Evolutionary conservation across 2,329 filamentous ascomycete genomes (phyloP), one percentile per base, ranked within the genome.

Genomic region (Septoria linicola): DNA sequence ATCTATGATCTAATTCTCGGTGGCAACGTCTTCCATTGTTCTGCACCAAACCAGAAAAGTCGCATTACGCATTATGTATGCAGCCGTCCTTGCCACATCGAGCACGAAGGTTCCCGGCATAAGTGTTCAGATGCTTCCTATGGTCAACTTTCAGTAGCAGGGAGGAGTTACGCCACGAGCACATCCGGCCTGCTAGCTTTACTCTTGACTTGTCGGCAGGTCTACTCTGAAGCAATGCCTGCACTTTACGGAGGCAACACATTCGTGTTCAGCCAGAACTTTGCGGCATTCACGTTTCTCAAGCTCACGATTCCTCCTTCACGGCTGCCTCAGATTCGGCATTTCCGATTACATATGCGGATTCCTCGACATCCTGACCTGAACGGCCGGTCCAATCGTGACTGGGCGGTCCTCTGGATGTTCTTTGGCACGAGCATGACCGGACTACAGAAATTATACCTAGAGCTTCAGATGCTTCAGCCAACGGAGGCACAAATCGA

Each of bases 1-100:
- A 66, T 68, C 14, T 68, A 68, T 46, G 66, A 68, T 14, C 57
- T 66, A 53, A 58, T 67, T 4, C 54, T 67, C 8, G 65, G 65
- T 16, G 57, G 59, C 10, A 59, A 54, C 34, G 55, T 62, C 5
- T 58, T 66, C 32, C 65, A 68, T 36, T 53, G 67, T 20, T 59
- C 58, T 8, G 62, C 55, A 16, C 55, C 52, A 19, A 58, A 59
- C n/a, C 54, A 52, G 20, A 57, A 58, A 30, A 59, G 54, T 19
- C 63, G 60, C 14, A 66, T 67, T 47, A 49, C 58, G 16, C 59
- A 62, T 44, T 49, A 61, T 47, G 54, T 60, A 8, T 68, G 65
- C 51, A 48, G 57, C 16, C 59, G 55, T 11, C 64, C 65, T 6
- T 44, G 55, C 1, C 41, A 49, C 4, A 63, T 67, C 47, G 49